Evolutionary conservation across 495 filamentous ascomycete genomes (phyloP), one percentile per base, ranked within the genome.

Genomic region (Wilcoxina mikolae): DNA sequence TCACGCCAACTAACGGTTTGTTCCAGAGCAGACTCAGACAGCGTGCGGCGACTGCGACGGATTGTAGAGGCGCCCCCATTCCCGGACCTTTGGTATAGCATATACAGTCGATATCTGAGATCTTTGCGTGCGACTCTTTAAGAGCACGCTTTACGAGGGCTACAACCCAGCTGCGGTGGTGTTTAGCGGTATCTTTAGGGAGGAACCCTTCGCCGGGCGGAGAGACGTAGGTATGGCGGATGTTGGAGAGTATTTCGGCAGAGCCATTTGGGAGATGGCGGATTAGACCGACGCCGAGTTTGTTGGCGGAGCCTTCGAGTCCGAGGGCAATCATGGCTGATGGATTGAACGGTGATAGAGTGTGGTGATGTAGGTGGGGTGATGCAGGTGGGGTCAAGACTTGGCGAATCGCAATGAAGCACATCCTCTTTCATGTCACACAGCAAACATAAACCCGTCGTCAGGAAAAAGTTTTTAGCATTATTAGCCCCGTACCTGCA

Each of bases 241-340:
- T 77, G 70, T 98, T 98, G 64, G 88, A 80, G 58, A 98, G 87
- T 65, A 96, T 80, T 60, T 78, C 71, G 22, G 87, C 77, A 28
- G 77, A 73, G 53, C 73, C 74, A 22, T 74, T 74, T 17, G 60
- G 54, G 54, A 81, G 79, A 72, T 98, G 93, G 26, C 76, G 75
- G 68, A 98, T 95, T 29, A 98, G 74, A 65, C 91, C 91, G 53
- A 96, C 81, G 60, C 91, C 91, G 46, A 98, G 76, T 68, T 98
- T 98, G 75, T 98, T 96, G 71, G 91, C 91, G 44, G 87, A 94
- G 67, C 91, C 90, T 73, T 98, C 91, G 66, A 93, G 85, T 45
- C 93, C 93, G 63, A 98, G 78, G 53, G 87, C 81, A 55, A 98
- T 85, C 28, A 24, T 52, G 1, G 23, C 12, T 46, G 12, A 17